Percentiles rank a stretch among this genome's conserved stretches.
phyloP scores from a whole-genome alignment of 257 asterid genomes.

The Lavandula angustifolia region DNA sequence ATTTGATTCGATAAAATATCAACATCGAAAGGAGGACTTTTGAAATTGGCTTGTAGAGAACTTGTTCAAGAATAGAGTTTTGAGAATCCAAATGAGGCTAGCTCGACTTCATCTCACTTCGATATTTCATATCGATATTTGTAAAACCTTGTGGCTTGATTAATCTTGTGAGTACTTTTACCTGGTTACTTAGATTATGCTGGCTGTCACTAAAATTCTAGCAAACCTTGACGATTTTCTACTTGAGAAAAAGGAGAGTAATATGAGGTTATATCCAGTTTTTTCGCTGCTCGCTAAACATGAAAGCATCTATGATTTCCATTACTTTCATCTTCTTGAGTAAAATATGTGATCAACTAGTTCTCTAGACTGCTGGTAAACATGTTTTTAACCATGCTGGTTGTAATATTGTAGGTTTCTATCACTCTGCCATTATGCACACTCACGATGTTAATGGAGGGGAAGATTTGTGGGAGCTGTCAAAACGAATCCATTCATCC shows the following conservation, averaged over 20 bases:
- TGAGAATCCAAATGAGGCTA: not conserved
- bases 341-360: not conserved
- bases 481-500: slow-evolving; percentile 58
- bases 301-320: no score
- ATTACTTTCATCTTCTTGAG: slow-evolving; percentile 1
- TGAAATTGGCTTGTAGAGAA: not conserved
- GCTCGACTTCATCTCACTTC: not conserved
- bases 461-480: slow-evolving; percentile 70
- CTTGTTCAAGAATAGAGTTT: not conserved
- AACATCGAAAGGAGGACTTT: not conserved
- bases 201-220: not conserved
- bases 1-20: slow-evolving; percentile 1
- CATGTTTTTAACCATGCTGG: slow-evolving; percentile 6
- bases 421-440: slow-evolving; percentile 82
- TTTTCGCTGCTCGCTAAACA: no score
- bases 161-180: not conserved
- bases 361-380: slow-evolving; percentile 3
- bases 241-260: not conserved
- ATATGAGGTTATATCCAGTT: not conserved
- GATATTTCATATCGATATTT: not conserved
- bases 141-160: not conserved
- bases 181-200: slow-evolving; percentile 1
- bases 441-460: slow-evolving; percentile 64
- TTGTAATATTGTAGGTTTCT: slow-evolving; percentile 59
- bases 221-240: not conserved